These are phyloP conservation scores for Insectozyma bohioensis DNA, from an alignment of 1,139 yeast species.

Conservation along the genomic window DNA sequence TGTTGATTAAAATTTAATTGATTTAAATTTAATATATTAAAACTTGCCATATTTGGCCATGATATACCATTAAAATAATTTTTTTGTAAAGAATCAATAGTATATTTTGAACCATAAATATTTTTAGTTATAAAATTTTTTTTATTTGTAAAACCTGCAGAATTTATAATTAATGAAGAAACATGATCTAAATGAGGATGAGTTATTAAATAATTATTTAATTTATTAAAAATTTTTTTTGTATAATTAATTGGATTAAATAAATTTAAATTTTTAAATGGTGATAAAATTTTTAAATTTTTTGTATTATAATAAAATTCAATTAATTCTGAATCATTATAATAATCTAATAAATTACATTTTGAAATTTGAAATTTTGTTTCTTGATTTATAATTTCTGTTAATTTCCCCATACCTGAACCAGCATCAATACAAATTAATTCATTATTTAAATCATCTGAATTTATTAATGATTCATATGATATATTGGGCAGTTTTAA, in stretches of 20 bases:
- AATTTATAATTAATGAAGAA: constrained; percentile 64
- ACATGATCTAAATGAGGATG: constrained; percentile 89
- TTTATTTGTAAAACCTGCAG: constrained; percentile 50
- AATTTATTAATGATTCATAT: constrained; percentile 24
- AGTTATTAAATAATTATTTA: constrained; percentile 57
- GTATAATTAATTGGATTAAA: constrained; percentile 15
- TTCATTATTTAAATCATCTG: constrained; percentile 23
- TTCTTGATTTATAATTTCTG: constrained; percentile 47
- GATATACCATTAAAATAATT: constrained; percentile 70
- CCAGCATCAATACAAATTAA: constrained; percentile 79
- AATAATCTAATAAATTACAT: constrained; percentile 22
- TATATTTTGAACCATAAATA: constrained; percentile 54
- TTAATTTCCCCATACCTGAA: constrained; percentile 59
- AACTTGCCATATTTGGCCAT: constrained; percentile 73
- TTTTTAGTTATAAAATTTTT: constrained; percentile 25
- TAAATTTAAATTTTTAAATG: constrained; percentile 25
- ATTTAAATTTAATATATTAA: constrained; percentile 27
- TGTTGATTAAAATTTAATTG: constrained; percentile 18
- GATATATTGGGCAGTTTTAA: constrained; percentile 53
- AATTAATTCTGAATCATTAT: constrained; percentile 23
- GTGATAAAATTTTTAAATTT: constrained; percentile 23
- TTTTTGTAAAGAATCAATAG: constrained; percentile 51
- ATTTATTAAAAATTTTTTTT: constrained; percentile 31
- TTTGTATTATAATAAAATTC: constrained; percentile 10
- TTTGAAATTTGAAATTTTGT: constrained; percentile 9